Conservation (phyloP, 1,284 basidiomycete genomes). For the Sporisorium graminicola region DNA sequence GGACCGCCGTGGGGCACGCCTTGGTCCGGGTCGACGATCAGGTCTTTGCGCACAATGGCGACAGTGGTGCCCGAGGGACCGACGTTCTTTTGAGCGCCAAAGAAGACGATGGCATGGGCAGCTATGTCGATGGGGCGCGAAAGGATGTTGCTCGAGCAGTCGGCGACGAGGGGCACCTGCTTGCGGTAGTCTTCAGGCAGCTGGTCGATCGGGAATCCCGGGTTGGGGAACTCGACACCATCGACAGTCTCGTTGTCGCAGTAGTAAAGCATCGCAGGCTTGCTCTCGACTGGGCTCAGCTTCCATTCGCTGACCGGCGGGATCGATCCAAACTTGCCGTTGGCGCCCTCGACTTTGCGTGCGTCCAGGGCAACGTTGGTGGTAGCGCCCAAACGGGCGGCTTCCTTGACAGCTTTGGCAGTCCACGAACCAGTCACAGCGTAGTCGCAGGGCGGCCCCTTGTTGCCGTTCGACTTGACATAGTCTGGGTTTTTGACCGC, state of each 20-base stretch:
- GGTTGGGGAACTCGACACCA: slow-evolving; percentile 86
- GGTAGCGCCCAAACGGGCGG: slow-evolving; percentile 55
- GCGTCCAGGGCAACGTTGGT: slow-evolving; percentile 61
- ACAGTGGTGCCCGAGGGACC: slow-evolving; percentile 94
- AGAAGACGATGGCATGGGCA: slow-evolving; percentile 84
- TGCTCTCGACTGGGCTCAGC: slow-evolving; percentile 75
- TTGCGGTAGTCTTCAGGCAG: slow-evolving; percentile 74
- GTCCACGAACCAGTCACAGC: slow-evolving; percentile 67
- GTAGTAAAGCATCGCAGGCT: slow-evolving; percentile 93
- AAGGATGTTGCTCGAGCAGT: slow-evolving; percentile 98
- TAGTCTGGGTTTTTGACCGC: slow-evolving; percentile 62
- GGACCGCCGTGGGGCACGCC: slow-evolving; percentile 72
- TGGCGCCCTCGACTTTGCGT: slow-evolving; percentile 46
- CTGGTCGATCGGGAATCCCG: slow-evolving; percentile 87
- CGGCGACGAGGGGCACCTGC: slow-evolving; percentile 85
- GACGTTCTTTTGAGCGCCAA: slow-evolving; percentile 99
- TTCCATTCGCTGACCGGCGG: slow-evolving; percentile 80
- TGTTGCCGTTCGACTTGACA: slow-evolving; percentile 37
- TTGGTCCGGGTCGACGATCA: slow-evolving; percentile 71
- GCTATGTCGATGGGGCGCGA: slow-evolving; percentile 90
- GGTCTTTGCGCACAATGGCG: slow-evolving; percentile 90
- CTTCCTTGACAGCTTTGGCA: slow-evolving; percentile 65
- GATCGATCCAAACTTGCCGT: slow-evolving; percentile 78
- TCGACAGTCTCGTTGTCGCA: slow-evolving; percentile 99
- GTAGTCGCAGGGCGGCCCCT: slow-evolving; percentile 66